These are phyloP conservation scores for Xylariaceae sp. DNA, from an alignment of 2,329 filamentous ascomycete species.

Conservation along the genomic window DNA sequence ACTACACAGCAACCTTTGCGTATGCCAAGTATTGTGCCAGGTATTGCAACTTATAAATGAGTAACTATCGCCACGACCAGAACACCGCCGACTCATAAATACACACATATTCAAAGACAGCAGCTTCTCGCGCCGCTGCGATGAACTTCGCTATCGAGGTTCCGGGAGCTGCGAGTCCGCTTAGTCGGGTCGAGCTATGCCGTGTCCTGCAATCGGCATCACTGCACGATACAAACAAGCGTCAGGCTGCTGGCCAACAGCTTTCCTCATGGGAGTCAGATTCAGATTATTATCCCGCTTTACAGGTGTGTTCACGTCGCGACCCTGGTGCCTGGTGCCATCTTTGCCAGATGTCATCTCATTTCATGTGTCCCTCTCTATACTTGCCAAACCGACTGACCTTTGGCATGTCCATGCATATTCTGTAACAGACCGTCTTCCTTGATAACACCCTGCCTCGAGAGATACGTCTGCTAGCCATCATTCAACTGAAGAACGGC, in stretches of 20 bases:
- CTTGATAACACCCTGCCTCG: constrained; percentile 72
- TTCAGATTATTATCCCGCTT: constrained; percentile 60
- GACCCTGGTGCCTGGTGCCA: too few species aligned
- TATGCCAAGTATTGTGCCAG: too few species aligned
- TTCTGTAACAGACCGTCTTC: constrained; percentile 61
- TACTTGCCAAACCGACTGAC: constrained; percentile 10
- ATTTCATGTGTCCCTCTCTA: background rate
- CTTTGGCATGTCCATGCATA: too few species aligned
- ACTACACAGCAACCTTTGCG: too few species aligned
- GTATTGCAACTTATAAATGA: too few species aligned
- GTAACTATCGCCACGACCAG: too few species aligned
- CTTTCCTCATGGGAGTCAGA: constrained; percentile 68
- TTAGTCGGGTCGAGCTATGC: constrained; percentile 60
- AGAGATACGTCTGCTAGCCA: constrained; percentile 79
- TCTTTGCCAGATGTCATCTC: background rate
- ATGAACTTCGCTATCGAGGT: constrained; percentile 76
- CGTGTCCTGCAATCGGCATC: constrained; percentile 61
- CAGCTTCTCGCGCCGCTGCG: constrained; percentile 9
- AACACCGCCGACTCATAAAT: too few species aligned
- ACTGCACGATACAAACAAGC: constrained; percentile 57
- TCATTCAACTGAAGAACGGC: constrained; percentile 94
- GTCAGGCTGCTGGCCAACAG: constrained; percentile 66
- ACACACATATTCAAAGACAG: background rate
- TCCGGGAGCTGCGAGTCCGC: constrained; percentile 73
- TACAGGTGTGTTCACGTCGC: too few species aligned